A percentile compares a stretch with the other conserved stretches of the same genome.
Conservation (phyloP, 192 early-diverging fungal genomes). For the Coemansia furcata region DNA sequence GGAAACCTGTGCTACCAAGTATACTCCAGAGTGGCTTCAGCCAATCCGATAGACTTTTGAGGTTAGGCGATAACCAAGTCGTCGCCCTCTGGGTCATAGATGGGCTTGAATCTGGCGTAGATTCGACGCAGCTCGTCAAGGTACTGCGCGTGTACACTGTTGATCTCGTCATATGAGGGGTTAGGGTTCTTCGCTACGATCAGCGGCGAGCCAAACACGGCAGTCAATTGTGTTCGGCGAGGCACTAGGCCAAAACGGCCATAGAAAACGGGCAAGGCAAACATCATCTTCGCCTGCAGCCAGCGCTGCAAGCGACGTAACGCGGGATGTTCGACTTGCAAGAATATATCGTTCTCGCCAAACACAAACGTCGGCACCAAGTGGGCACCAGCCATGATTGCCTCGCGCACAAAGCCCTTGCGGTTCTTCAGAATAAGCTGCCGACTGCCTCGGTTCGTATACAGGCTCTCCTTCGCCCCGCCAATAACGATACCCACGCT, state of each 20-base stretch:
- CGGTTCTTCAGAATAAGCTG: conserved; percentile 75
- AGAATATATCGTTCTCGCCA: conserved; percentile 92
- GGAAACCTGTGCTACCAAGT: not conserved
- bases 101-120: conserved; percentile 39
- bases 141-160: conserved; percentile 34
- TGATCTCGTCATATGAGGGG: conserved; percentile 39
- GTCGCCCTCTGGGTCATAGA: conserved; percentile 48
- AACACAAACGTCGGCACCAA: conserved; percentile 89
- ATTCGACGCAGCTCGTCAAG: conserved; percentile 30
- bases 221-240: conserved; percentile 31
- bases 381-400: conserved; percentile 75
- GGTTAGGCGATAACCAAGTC: conserved; percentile 24
- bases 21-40: too few species aligned
- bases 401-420: conserved; percentile 90
- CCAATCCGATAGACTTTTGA: not conserved
- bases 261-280: conserved; percentile 76
- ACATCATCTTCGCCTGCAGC: conserved; percentile 69
- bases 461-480: conserved; percentile 82
- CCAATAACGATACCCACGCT: conserved; percentile 90
- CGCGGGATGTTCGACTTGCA: conserved; percentile 67
- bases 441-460: conserved; percentile 63
- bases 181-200: conserved; percentile 20
- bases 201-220: conserved; percentile 37
- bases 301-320: conserved; percentile 65
- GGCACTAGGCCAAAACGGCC: conserved; percentile 65